Conservation (phyloP, 805 yeast genomes). For the Schwanniomyces sp. region DNA sequence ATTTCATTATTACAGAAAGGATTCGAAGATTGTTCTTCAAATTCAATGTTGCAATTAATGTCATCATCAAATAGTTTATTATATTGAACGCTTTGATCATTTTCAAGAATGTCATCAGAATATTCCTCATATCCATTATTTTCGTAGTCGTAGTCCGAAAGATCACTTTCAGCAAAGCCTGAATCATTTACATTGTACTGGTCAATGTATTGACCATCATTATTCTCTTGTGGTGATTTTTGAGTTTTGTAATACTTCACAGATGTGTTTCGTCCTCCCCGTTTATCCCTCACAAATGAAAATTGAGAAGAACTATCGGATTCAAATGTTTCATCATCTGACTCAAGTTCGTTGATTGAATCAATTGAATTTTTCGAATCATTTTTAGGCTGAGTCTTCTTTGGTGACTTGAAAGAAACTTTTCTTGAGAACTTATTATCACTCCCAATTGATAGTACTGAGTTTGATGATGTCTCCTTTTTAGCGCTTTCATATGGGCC, state of each 20-base stretch:
- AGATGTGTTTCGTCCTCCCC: constrained; percentile 44
- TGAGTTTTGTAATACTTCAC: constrained; percentile 41
- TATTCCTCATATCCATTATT: constrained; percentile 39
- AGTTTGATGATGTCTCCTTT: not conserved
- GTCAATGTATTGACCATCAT: constrained; percentile 11
- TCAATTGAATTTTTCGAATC: not conserved
- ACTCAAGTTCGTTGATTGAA: not conserved
- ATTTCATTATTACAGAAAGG: not conserved
- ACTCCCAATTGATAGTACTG: not conserved
- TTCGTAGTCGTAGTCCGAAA: constrained; percentile 42
- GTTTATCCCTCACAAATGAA: constrained; percentile 39
- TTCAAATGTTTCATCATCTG: constrained; percentile 9
- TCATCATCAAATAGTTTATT: constrained; percentile 14
- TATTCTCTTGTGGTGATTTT: constrained; percentile 7
- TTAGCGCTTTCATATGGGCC: not conserved
- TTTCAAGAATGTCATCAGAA: constrained; percentile 6
- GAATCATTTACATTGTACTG: constrained; percentile 28
- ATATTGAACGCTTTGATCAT: constrained; percentile 10
- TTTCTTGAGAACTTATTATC: not conserved
- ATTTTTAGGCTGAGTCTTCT: not conserved
- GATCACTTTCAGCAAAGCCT: constrained; percentile 30
- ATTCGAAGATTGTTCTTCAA: not conserved
- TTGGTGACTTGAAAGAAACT: not conserved
- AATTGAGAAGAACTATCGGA: constrained; percentile 36
- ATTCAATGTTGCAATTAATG: not conserved